Percentiles rank a stretch among this genome's conserved stretches.
These are phyloP conservation scores for Coccinonectria pachysandricola DNA, from an alignment of 2,329 filamentous ascomycete genomes.

Conservation along the genomic window DNA sequence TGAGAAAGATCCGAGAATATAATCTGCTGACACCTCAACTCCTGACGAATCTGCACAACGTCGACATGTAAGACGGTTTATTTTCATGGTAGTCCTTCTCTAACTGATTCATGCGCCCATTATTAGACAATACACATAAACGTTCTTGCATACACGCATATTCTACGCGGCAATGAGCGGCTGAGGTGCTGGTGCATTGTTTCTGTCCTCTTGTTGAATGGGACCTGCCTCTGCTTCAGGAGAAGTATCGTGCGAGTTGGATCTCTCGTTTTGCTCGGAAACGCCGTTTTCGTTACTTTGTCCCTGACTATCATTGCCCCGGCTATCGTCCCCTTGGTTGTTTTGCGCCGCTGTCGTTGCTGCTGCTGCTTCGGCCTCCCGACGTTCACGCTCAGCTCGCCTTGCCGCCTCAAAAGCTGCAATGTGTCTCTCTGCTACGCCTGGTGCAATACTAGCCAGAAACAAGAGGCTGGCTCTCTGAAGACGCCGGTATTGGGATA, in stretches of 20 bases:
- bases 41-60: too few species aligned
- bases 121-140: too few species aligned
- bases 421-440: slow-evolving; percentile 56
- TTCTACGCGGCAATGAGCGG: too few species aligned
- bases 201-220: slow-evolving; percentile 5
- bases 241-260: too few species aligned
- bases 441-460: slow-evolving; percentile 55
- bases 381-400: slow-evolving; percentile 32
- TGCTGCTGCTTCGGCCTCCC: slow-evolving; percentile 32
- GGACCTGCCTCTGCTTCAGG: too few species aligned
- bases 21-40: too few species aligned
- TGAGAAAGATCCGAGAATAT: too few species aligned
- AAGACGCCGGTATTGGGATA: slow-evolving; percentile 36
- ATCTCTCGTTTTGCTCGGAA: slow-evolving; percentile 3
- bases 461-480: slow-evolving; percentile 54
- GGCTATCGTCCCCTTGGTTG: slow-evolving; percentile 5
- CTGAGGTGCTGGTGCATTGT: slow-evolving; percentile 8
- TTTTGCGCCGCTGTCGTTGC: slow-evolving; percentile 24
- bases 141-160: too few species aligned
- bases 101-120: too few species aligned
- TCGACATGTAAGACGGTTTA: too few species aligned
- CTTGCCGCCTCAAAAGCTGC: slow-evolving; percentile 44
- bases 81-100: too few species aligned
- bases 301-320: slow-evolving; percentile 1
- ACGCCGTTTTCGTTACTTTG: slow-evolving; percentile 4